A percentile compares a stretch with the other conserved stretches of the same genome.
Evolutionary conservation across 805 yeast species (phyloP).

Genomic region (Wickerhamiella sorbophila): DNA sequence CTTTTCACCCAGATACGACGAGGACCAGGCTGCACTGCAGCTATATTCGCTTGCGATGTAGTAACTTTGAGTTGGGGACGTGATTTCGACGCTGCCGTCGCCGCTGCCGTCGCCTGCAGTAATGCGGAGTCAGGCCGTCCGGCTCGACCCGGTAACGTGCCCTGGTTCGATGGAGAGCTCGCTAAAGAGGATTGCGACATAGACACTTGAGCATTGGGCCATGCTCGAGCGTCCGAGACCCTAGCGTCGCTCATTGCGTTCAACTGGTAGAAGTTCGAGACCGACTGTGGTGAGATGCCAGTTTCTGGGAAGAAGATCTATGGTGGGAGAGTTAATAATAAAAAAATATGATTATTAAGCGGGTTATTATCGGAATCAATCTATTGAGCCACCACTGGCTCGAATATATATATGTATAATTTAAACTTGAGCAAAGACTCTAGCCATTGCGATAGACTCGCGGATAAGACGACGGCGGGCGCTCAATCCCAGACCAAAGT

Average conservation of each 20-base stretch:
- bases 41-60: neutral
- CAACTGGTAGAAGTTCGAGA: too few relatives aligned
- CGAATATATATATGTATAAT: neutral
- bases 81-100: neutral
- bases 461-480: neutral
- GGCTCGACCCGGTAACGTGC: too few relatives aligned
- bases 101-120: neutral
- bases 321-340: too few relatives aligned
- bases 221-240: neutral
- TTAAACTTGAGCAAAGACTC: neutral
- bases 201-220: neutral
- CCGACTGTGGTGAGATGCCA: too few relatives aligned
- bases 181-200: neutral
- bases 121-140: neutral
- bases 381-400: too few relatives aligned
- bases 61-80: neutral
- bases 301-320: too few relatives aligned
- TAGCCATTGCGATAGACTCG: neutral
- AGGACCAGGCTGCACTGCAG: constrained; percentile 1
- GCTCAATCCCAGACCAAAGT: neutral
- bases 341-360: too few relatives aligned
- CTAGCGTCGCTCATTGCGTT: neutral
- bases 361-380: too few relatives aligned
- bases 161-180: neutral
- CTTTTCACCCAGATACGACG: constrained; percentile 28